phyloP scores from a whole-genome alignment of 179 eudicot genomes.

The Gypsophila paniculata region DNA sequence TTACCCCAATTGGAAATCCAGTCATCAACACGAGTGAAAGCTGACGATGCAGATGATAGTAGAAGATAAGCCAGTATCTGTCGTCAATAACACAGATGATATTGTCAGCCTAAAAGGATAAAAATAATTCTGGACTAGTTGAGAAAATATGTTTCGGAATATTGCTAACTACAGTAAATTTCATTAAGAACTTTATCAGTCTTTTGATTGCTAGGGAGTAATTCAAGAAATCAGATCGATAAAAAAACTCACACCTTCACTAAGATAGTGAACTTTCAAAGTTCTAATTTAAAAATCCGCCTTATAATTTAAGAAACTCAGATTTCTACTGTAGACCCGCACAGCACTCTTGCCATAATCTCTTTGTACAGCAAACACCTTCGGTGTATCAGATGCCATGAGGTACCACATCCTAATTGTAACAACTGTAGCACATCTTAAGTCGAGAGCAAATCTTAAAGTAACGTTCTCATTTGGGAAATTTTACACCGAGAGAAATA shows the following conservation, averaged over 20 bases:
- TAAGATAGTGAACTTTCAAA: neutral
- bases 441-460: neutral
- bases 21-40: conserved; percentile 37
- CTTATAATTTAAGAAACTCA: neutral
- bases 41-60: conserved; percentile 35
- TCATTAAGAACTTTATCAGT: neutral
- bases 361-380: neutral
- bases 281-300: neutral
- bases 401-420: neutral
- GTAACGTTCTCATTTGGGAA: neutral
- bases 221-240: neutral
- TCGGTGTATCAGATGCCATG: neutral
- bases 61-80: conserved; percentile 39
- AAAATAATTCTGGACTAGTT: neutral
- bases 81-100: conserved; percentile 4
- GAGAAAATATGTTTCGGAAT: neutral
- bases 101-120: neutral
- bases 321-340: neutral
- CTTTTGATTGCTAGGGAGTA: neutral
- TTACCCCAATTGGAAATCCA: conserved; percentile 40
- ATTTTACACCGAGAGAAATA: neutral
- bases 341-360: neutral
- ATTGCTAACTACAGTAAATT: neutral
- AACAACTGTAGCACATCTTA: neutral
- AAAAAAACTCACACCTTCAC: no score